Percentiles rank a stretch among this genome's conserved stretches.
phyloP scores from a whole-genome alignment of 768 basidiomycete species.

The Suillus decipiens region DNA sequence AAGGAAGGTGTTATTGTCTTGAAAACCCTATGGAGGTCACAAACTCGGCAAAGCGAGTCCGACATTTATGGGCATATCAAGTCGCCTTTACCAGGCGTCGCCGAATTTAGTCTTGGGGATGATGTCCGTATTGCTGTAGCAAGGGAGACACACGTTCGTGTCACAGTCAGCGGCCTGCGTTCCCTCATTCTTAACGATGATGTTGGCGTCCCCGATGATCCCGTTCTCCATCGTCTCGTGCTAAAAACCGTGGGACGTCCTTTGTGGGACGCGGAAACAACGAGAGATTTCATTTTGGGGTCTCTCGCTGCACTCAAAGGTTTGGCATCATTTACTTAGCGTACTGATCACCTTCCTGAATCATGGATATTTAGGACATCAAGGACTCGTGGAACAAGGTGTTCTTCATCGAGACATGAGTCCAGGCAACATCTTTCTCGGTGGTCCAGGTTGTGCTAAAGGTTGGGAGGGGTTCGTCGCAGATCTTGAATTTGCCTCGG shows the following conservation, averaged over 20 bases:
- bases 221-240: slow-evolving; percentile 20
- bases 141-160: background rate
- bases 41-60: too few species aligned
- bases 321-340: background rate
- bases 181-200: background rate
- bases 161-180: background rate
- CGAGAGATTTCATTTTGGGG: background rate
- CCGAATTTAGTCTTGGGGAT: background rate
- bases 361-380: background rate
- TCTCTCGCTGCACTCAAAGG: background rate
- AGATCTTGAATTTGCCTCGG: background rate
- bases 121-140: background rate
- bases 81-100: background rate
- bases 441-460: background rate
- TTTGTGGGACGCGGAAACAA: slow-evolving; percentile 17
- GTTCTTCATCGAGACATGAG: slow-evolving; percentile 11
- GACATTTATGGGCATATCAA: background rate
- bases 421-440: slow-evolving; percentile 5
- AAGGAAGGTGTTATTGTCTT: too few species aligned
- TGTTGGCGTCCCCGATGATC: background rate
- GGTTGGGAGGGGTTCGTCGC: background rate
- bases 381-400: background rate
- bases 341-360: background rate
- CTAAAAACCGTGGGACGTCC: slow-evolving; percentile 21
- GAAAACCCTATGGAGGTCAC: too few species aligned